Evolutionary conservation across 345 rosid genomes (phyloP).

Genomic region (Sonneratia caseolaris): DNA sequence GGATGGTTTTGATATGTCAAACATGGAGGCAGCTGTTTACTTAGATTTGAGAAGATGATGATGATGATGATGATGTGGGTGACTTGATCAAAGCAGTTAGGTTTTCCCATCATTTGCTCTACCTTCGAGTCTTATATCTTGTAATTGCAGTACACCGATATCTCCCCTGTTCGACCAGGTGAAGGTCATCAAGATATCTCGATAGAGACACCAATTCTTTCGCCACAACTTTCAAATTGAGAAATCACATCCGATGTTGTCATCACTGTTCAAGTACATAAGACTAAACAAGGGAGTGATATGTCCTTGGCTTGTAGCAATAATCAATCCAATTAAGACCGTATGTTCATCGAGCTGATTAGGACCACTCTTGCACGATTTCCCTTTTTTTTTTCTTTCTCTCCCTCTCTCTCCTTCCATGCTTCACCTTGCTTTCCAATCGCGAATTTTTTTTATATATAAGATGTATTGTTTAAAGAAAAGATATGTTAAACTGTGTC

Average conservation of each 20-base stretch:
- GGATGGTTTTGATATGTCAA: neutral
- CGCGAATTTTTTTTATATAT: no score
- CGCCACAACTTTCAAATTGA: neutral
- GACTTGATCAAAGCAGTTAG: neutral
- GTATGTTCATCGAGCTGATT: no score
- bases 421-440: no score
- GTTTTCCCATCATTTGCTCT: neutral
- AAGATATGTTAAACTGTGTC: no score
- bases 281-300: neutral
- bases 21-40: neutral
- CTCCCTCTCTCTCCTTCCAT: no score
- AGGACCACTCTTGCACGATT: no score
- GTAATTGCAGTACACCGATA: neutral
- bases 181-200: no score
- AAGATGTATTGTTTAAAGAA: no score
- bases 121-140: neutral
- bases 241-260: neutral
- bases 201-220: neutral
- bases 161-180: no score
- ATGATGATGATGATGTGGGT: neutral
- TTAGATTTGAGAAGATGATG: no score
- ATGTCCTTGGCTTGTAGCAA: neutral
- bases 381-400: no score
- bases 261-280: neutral
- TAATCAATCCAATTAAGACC: neutral